Base-by-base conservation (phyloP, 2,329 filamentous ascomycete genomes). In the Fusarium paranaense region DNA sequence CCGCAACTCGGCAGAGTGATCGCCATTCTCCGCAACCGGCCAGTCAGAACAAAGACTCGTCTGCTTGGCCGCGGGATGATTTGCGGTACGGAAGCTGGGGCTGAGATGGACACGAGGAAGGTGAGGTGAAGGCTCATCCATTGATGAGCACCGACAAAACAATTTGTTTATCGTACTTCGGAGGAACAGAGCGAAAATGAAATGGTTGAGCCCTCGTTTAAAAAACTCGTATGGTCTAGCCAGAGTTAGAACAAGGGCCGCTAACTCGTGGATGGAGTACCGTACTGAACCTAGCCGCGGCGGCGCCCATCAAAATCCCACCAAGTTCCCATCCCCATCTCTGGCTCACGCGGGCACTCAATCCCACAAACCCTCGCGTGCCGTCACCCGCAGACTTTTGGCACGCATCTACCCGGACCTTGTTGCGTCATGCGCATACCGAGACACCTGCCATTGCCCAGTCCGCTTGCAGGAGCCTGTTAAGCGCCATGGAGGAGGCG, bases 401-500 rank as follows among this genome's bases (percentile, higher is more conserved):
- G 63, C 67, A 66, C 67, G 62, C 71, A 64, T 71, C 63, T 68
- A 25, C 56, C 71, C 62, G 40, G 74, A 57, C 45, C 65, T 67
- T 72, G 72, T 76, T 81, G 62, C 81, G 82, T 81, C 82, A 83
- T 83, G 82, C 81, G 78, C 80, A 82, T 79, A 78, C 79, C 78
- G 77, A 80, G 71, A 73, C 74, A 74, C 69, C 71, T 74, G 72
- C 78, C 52, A 79, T 77, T 77, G 73, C 74, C 76, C 76, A 78
- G 75, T 77, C 77, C 76, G 74, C 73, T 76, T 74, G 73, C 78
- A 79, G 78, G 75, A 73, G 71, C 70, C 66, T 77, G 78, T 76
- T 78, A 85, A 77, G 76, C 77, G 78, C 78, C 71, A 83, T 83
- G 82, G 82, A 83, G 78, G 81, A 83, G 78, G 78, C 85, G 76